These are phyloP conservation scores for Citrus glauca DNA, from an alignment of 345 rosid species.

Conservation along the genomic window DNA sequence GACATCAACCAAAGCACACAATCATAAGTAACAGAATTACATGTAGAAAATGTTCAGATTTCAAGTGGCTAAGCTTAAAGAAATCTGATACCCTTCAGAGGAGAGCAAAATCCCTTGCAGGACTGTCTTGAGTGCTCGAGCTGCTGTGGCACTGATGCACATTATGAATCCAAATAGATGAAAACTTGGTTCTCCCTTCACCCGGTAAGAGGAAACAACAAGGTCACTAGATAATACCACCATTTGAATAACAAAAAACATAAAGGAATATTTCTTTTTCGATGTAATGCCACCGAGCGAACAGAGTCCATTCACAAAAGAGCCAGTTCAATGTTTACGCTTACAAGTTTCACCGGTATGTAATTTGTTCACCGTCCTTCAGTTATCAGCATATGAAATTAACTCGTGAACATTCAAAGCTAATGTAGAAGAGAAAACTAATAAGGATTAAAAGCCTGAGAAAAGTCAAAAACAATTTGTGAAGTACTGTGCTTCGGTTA, in stretches of 20 bases:
- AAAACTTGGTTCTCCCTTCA: conserved; percentile 48
- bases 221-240: background rate
- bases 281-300: background rate
- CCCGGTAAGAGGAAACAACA: conserved; percentile 9
- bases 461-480: too few relatives aligned
- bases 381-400: background rate
- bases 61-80: background rate
- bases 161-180: conserved; percentile 46
- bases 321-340: background rate
- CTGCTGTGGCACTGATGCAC: conserved; percentile 45
- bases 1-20: background rate
- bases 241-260: background rate
- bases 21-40: background rate
- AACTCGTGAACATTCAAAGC: too few relatives aligned
- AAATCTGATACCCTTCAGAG: conserved; percentile 35
- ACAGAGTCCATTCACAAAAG: background rate
- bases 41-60: background rate
- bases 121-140: conserved; percentile 45
- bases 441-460: too few relatives aligned
- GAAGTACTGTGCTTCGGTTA: too few relatives aligned
- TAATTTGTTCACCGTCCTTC: background rate
- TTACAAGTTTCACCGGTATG: too few relatives aligned
- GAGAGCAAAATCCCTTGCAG: conserved; percentile 50
- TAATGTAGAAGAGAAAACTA: too few relatives aligned
- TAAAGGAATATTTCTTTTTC: background rate